These are phyloP conservation scores for Forsythia viridissima DNA, from an alignment of 257 asterid genomes.

Conservation along the genomic window DNA sequence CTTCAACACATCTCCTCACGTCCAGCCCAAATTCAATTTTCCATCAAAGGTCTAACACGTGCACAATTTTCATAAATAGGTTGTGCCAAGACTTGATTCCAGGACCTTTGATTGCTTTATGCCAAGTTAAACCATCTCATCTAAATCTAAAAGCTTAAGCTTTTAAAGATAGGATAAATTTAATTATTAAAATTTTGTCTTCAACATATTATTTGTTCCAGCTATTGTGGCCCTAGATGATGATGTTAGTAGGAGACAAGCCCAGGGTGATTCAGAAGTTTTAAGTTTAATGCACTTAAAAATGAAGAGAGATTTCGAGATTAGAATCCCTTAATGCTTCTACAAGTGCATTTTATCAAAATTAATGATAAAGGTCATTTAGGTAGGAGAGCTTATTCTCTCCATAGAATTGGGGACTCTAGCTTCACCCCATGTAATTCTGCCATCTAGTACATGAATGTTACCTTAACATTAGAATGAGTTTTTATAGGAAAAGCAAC, in stretches of 20 bases:
- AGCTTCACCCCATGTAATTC: background rate
- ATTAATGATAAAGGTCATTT: background rate
- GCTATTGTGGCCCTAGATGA: background rate
- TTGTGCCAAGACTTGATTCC: background rate
- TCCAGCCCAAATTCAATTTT: too few relatives aligned
- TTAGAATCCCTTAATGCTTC: background rate
- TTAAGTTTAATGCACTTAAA: background rate
- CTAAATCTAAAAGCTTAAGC: background rate
- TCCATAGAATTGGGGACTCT: background rate
- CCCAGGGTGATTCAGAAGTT: background rate
- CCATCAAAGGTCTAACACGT: background rate
- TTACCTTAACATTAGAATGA: background rate
- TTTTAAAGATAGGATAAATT: background rate
- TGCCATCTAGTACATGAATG: background rate
- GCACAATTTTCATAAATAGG: background rate
- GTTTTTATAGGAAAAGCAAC: background rate
- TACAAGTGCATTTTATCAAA: too few relatives aligned
- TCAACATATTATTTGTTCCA: background rate
- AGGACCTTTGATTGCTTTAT: background rate
- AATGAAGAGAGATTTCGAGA: background rate
- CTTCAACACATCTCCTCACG: background rate
- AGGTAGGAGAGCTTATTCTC: background rate
- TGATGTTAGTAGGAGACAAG: background rate
- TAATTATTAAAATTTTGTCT: background rate
- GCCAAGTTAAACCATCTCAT: background rate